A percentile compares a stretch with the other conserved stretches of the same genome.
Conservation (phyloP, 1,284 basidiomycete species). For the Trichosporon sp. region DNA sequence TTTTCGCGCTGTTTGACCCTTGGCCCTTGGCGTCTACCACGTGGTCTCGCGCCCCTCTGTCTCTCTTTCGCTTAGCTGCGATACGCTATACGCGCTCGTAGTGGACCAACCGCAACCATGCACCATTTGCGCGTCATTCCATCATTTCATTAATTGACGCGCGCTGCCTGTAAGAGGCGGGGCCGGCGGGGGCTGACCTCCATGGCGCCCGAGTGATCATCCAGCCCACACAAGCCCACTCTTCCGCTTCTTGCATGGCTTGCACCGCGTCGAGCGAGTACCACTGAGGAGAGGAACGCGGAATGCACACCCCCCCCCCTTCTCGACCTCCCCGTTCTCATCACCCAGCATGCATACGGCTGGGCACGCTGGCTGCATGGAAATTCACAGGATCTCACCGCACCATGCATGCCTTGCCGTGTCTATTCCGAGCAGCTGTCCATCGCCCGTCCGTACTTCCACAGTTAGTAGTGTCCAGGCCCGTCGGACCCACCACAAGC, state of each 20-base stretch:
- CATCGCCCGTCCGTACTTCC: too few relatives aligned
- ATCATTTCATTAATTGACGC: background rate
- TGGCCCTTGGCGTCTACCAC: background rate
- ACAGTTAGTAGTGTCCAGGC: too few relatives aligned
- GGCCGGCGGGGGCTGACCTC: too few relatives aligned
- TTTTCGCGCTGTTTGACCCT: background rate
- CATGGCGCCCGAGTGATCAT: too few relatives aligned
- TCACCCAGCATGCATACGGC: background rate
- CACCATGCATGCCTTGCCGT: background rate
- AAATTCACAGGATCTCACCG: conserved; percentile 5
- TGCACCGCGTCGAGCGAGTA: too few relatives aligned
- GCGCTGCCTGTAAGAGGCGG: too few relatives aligned
- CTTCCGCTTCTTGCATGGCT: too few relatives aligned
- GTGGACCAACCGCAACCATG: too few relatives aligned
- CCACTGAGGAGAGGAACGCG: background rate
- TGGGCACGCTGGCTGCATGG: too few relatives aligned
- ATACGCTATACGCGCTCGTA: too few relatives aligned
- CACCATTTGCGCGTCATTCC: background rate
- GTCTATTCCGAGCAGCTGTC: background rate
- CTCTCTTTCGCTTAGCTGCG: too few relatives aligned
- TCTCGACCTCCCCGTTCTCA: background rate
- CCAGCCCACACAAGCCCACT: background rate
- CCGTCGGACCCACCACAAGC: background rate
- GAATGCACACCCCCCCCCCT: background rate
- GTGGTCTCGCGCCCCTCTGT: too few relatives aligned